Percentiles rank a stretch among this genome's conserved stretches.
Conservation (phyloP, 495 filamentous ascomycete genomes). For the Neurospora sp. region DNA sequence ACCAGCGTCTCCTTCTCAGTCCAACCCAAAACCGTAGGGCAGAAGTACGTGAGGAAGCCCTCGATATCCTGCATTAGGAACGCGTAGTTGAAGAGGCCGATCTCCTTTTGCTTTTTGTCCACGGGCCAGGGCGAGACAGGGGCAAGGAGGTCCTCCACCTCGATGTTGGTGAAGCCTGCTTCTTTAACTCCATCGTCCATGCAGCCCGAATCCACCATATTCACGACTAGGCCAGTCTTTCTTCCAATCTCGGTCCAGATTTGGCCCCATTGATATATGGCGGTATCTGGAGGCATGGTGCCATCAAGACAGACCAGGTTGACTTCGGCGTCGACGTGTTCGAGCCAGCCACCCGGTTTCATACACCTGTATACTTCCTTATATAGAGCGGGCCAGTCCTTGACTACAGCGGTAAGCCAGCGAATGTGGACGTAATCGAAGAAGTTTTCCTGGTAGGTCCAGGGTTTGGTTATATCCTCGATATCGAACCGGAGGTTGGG, state of each 20-base stretch:
- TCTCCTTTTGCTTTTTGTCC: background rate
- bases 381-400: constrained; percentile 36
- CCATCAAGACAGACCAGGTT: background rate
- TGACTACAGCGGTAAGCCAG: constrained; percentile 39
- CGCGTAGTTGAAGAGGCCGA: constrained; percentile 3
- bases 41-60: background rate
- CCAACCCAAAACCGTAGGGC: too few relatives aligned
- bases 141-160: background rate
- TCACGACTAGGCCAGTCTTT: background rate
- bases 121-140: background rate
- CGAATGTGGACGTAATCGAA: constrained; percentile 51
- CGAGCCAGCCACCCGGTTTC: constrained; percentile 27
- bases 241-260: background rate
- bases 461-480: constrained; percentile 39
- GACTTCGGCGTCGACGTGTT: constrained; percentile 8
- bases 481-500: constrained; percentile 41
- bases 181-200: background rate
- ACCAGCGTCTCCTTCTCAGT: constrained; percentile 5
- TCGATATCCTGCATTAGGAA: background rate
- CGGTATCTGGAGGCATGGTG: background rate
- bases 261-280: background rate
- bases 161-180: background rate
- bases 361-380: constrained; percentile 19
- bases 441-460: constrained; percentile 31
- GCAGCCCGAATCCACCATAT: background rate